Evolutionary conservation across 2,329 filamentous ascomycete species (phyloP), one percentile per base, ranked within the genome.

Genomic region (Ceratocystiopsis minuta): DNA sequence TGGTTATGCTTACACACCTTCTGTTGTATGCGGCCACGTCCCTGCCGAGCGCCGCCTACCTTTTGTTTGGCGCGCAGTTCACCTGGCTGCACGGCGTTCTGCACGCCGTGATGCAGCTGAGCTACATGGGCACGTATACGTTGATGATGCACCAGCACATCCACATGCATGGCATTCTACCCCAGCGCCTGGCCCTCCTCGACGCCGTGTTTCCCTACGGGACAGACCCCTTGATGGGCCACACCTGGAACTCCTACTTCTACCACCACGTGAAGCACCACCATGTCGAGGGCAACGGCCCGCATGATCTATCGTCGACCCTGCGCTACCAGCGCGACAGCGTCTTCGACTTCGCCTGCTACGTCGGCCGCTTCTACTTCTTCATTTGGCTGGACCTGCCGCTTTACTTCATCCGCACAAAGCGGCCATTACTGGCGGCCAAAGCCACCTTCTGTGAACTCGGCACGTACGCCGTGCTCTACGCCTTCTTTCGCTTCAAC

Each of bases 221-320:
- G 35, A 63, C 74, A 12, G 79, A 86, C 50, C 81, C 81, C 0
- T 59, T 88, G 43, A 80, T 85, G 71, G 82, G 82, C 12, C 82
- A 88, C 53, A 86, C 81, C 0, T 86, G 80, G 80, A 84, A 88
- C 59, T 78, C 77, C 2, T 88, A 88, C 60, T 88, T 71, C 55
- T 87, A 85, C 54, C 82, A 88, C 54, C 82, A 88, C 52, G 80
- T 87, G 54, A 88, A 88, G 63, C 80, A 86, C 53, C 82, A 88
- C 54, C 82, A 88, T 49, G 75, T 87, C 43, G 82, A 87, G 59
- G 55, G 75, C 47, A 88, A 88, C 51, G 82, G 82, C 0, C 80
- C 80, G 0, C 68, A 78, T 38, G 82, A 88, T 52, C 65, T 86
- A 0, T 83, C 77, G 1, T 80, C 79, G 0, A 88, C 82, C 0